Evolutionary conservation across 148 eudicot genomes (phyloP), one percentile per base, ranked within the genome.

Genomic region (Rhododendron mucronatum): DNA sequence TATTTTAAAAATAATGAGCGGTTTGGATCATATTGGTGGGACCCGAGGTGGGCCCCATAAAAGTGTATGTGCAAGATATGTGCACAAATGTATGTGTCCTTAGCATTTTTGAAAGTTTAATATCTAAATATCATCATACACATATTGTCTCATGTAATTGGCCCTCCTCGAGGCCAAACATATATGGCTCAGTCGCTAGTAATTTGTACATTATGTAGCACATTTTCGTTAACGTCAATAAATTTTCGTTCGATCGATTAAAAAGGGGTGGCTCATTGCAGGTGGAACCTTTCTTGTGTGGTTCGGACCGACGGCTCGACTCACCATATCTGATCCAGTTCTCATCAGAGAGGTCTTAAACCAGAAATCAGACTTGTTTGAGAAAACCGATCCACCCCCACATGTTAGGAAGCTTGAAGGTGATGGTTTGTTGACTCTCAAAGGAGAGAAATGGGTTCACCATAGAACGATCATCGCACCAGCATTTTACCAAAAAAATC

Each of bases 321-420:
- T 93, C 2, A 89, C 92, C 0, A 59, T 92, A 3, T 90, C 93
- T 0, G 94, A 93, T 81, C 94, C 93, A 2, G 78, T 48, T 28
- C 84, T 88, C 39, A 91, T 92, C 26, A 83, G 94, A 85, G 93
- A 93, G 35, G 86, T 93, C 11, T 88, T 89, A 26, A 87, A 88
- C 0, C 75, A 86, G 3, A 91, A 85, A 41, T 83, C 95, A 5
- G 87, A 91, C 23, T 89, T 80, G 2, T 93, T 84, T 23, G 95
- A 93, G 87, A 93, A 93, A 86, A 90, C 89, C 26, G 95, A 92
- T 87, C 91, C 94, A 5, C 94, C 92, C 45, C 93, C 92, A 33
- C 92, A 89, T 83, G 91, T 93, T 0, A 90, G 83, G 67, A 91
- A 92, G 87, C 94, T 92, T 67, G 95, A 93, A 91, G 95, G 95